A percentile compares a stretch with the other conserved stretches of the same genome.
Conservation (phyloP, 1,284 basidiomycete species). For the Cutaneotrichosporon arboriforme region DNA sequence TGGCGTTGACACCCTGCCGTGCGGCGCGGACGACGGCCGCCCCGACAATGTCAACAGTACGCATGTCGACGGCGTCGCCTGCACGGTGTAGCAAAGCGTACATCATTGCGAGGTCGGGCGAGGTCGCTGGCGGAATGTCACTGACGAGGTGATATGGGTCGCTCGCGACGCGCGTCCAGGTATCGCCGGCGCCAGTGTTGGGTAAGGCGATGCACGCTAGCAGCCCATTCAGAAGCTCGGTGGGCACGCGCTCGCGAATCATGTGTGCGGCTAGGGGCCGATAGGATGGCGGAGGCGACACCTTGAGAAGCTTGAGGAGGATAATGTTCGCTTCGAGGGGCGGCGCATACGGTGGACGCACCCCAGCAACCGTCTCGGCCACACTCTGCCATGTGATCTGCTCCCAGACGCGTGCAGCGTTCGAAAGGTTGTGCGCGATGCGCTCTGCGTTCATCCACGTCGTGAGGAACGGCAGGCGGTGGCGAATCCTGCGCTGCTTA, state of each 20-base stretch:
- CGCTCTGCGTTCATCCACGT: conserved; percentile 9
- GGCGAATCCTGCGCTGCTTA: not conserved
- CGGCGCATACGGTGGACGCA: not conserved
- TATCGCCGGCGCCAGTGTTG: no score
- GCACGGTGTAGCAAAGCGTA: not conserved
- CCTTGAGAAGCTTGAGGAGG: conserved; percentile 4
- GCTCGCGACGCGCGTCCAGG: no score
- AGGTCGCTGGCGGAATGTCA: not conserved
- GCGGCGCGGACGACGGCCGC: not conserved
- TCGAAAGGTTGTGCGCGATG: conserved; percentile 1
- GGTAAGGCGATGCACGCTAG: not conserved
- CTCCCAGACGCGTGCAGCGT: conserved; percentile 1
- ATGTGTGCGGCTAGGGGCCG: not conserved
- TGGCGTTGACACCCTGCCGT: not conserved
- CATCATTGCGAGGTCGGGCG: not conserved
- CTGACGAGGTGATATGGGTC: no score
- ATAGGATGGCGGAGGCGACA: not conserved
- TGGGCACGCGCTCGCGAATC: no score
- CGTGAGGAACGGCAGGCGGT: not conserved
- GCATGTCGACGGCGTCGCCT: not conserved
- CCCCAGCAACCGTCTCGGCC: conserved; percentile 1
- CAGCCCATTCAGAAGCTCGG: not conserved
- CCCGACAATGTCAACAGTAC: not conserved
- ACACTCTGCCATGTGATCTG: not conserved
- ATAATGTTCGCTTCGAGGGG: not conserved